These are phyloP conservation scores for Diaporthe nobilis DNA, from an alignment of 2,329 filamentous ascomycete species.

Conservation along the genomic window DNA sequence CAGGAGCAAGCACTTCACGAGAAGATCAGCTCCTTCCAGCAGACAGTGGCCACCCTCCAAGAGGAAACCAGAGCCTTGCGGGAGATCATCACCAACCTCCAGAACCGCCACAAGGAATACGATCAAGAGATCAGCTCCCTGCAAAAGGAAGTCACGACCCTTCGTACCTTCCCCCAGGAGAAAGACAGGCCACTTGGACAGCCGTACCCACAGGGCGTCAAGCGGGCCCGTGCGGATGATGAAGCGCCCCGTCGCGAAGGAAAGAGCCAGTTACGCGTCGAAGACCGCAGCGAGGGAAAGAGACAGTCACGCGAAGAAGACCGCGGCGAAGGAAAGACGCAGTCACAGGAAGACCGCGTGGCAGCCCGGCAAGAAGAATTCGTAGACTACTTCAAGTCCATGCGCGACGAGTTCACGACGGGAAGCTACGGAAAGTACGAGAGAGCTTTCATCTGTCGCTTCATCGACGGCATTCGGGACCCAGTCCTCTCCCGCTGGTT, in stretches of 20 bases:
- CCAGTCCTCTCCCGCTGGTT: slow-evolving; percentile 42
- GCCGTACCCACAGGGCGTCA: slow-evolving; percentile 1
- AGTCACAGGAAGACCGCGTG: not conserved
- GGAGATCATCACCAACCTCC: not conserved
- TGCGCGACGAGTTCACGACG: slow-evolving; percentile 39
- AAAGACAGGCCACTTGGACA: not conserved
- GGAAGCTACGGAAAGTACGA: slow-evolving; percentile 11
- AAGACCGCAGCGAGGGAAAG: not conserved
- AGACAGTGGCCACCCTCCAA: not conserved
- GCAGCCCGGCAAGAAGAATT: slow-evolving; percentile 25
- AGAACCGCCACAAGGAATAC: not conserved
- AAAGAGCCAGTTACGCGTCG: no score
- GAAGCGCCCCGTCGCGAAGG: not conserved
- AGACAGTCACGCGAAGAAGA: not conserved
- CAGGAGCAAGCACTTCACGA: not conserved
- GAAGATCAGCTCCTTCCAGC: not conserved
- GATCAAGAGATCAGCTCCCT: not conserved
- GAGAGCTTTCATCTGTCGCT: slow-evolving; percentile 45
- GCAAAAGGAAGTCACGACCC: not conserved
- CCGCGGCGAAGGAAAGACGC: not conserved
- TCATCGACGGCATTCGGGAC: slow-evolving; percentile 45
- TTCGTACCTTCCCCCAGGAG: not conserved
- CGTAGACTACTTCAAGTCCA: slow-evolving; percentile 39
- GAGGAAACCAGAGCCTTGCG: not conserved
- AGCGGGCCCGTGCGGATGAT: not conserved